These are phyloP conservation scores for Hymenoscyphus albidus DNA, from an alignment of 2,329 filamentous ascomycete genomes.

Conservation along the genomic window DNA sequence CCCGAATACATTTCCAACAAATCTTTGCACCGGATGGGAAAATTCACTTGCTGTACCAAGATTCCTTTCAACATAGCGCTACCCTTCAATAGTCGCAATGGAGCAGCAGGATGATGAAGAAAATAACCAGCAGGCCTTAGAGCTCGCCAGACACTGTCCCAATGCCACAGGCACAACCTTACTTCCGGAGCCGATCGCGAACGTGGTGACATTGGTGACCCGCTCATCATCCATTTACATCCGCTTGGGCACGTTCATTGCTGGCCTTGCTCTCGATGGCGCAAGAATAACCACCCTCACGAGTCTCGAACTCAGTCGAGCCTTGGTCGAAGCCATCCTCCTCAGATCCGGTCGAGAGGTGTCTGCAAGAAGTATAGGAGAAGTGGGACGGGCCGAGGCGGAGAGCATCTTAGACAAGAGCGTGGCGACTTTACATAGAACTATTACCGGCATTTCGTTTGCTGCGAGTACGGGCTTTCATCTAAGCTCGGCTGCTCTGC, in stretches of 20 bases:
- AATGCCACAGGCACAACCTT: conserved; percentile 43
- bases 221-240: conserved; percentile 53
- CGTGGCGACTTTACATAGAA: conserved; percentile 53
- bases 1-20: neutral
- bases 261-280: conserved; percentile 36
- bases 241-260: conserved; percentile 38
- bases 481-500: conserved; percentile 52
- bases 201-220: conserved; percentile 56
- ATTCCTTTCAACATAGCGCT: neutral
- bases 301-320: conserved; percentile 37
- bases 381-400: conserved; percentile 48
- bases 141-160: conserved; percentile 3
- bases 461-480: conserved; percentile 60
- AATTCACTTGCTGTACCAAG: neutral
- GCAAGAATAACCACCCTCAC: conserved; percentile 39
- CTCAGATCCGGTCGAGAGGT: conserved; percentile 32
- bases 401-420: conserved; percentile 55
- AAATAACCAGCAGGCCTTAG: conserved; percentile 12
- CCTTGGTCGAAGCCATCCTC: conserved; percentile 38
- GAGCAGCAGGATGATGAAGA: conserved; percentile 25
- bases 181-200: conserved; percentile 54
- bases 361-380: conserved; percentile 8
- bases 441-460: conserved; percentile 56
- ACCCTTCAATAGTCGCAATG: conserved; percentile 20
- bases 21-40: conserved; percentile 6